Evolutionary conservation across 1,284 basidiomycete genomes (phyloP).

Genomic region (Melampsora larici-populina): DNA sequence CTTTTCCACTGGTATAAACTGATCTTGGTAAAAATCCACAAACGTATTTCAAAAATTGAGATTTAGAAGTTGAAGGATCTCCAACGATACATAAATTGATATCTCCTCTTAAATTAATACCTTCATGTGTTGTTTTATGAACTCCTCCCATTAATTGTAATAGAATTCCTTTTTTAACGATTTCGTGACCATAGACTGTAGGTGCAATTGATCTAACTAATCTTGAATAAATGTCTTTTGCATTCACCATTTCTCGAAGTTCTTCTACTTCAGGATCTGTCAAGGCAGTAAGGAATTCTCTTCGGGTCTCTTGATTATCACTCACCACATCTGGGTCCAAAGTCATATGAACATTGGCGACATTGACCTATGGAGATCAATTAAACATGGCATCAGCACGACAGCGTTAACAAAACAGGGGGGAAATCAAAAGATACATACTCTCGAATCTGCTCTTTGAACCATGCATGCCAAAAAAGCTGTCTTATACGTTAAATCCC

Average conservation of each 20-base stretch:
- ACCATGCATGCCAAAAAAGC: slow-evolving; percentile 99
- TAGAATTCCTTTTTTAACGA: slow-evolving; percentile 97
- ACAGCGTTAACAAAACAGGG: neutral
- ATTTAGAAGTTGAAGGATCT: slow-evolving; percentile 94
- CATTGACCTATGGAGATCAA: slow-evolving; percentile 21
- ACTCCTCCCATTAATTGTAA: slow-evolving; percentile 99
- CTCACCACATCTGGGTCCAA: slow-evolving; percentile 73
- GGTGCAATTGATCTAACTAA: slow-evolving; percentile 94
- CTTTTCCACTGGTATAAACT: slow-evolving; percentile 98
- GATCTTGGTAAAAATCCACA: slow-evolving; percentile 98
- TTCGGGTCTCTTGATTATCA: no score
- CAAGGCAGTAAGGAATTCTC: slow-evolving; percentile 73
- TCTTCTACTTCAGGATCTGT: slow-evolving; percentile 94
- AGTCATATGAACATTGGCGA: slow-evolving; percentile 57
- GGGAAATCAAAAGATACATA: slow-evolving; percentile 60
- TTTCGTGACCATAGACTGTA: slow-evolving; percentile 96
- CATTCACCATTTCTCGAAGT: slow-evolving; percentile 86
- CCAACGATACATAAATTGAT: slow-evolving; percentile 98
- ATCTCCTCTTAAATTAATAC: slow-evolving; percentile 94
- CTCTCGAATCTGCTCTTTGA: slow-evolving; percentile 78
- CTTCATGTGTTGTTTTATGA: slow-evolving; percentile 92
- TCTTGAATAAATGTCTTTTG: slow-evolving; percentile 87
- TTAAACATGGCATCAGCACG: neutral
- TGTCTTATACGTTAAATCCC: slow-evolving; percentile 96
- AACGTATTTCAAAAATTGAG: slow-evolving; percentile 98